These are phyloP conservation scores for Laguncularia racemosa DNA, from an alignment of 345 rosid species.

Conservation along the genomic window DNA sequence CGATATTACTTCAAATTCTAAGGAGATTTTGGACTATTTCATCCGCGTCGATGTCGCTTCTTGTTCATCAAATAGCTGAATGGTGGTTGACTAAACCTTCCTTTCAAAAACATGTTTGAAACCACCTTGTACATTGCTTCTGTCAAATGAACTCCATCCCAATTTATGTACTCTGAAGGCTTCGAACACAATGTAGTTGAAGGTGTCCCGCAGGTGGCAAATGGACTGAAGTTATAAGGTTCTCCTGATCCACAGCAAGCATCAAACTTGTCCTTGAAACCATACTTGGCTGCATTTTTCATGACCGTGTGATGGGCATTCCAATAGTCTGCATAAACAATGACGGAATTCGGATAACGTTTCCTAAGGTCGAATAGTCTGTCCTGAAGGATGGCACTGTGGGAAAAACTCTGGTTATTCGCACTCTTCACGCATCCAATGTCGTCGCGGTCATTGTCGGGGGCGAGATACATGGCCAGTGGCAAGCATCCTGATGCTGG, in stretches of 20 bases:
- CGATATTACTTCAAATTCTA: too few species aligned
- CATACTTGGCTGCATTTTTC: slow-evolving; percentile 28
- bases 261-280: slow-evolving; percentile 63
- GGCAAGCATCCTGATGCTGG: slow-evolving; percentile 80
- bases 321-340: slow-evolving; percentile 74
- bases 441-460: slow-evolving; percentile 53
- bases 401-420: slow-evolving; percentile 45
- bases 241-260: slow-evolving; percentile 79
- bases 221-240: slow-evolving; percentile 54
- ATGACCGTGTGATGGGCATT: slow-evolving; percentile 56
- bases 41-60: slow-evolving; percentile 14
- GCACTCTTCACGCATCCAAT: slow-evolving; percentile 70
- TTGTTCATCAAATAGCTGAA: slow-evolving; percentile 39
- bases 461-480: slow-evolving; percentile 47
- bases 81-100: slow-evolving; percentile 54
- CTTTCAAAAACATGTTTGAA: slow-evolving; percentile 51
- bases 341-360: slow-evolving; percentile 48
- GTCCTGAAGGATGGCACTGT: slow-evolving; percentile 44
- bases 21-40: too few species aligned
- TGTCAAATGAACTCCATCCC: slow-evolving; percentile 98
- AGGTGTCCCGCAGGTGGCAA: slow-evolving; percentile 53
- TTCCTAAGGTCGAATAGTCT: slow-evolving; percentile 40
- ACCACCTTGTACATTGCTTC: slow-evolving; percentile 76
- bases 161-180: slow-evolving; percentile 60
- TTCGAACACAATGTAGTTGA: slow-evolving; percentile 33